Base-by-base conservation (phyloP, 495 filamentous ascomycete genomes). In the Tuber brumale region DNA sequence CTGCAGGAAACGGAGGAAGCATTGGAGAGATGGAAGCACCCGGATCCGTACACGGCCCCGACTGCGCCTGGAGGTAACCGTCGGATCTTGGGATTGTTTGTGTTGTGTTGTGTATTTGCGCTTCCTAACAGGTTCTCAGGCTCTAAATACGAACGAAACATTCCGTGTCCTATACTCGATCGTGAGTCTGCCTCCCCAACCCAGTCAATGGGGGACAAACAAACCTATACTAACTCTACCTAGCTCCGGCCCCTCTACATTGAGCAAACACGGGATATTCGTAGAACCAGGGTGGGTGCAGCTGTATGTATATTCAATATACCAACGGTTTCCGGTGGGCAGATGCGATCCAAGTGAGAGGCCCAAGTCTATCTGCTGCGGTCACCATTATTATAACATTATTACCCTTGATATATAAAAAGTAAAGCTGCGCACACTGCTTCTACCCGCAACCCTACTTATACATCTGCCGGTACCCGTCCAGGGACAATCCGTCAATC, bases 11-110 rank as follows among this genome's bases (percentile, higher is more conserved):
- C 96, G 44, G 95, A 98, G 84, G 90, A 91, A 74, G 82, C 97
- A 73, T 85, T 99, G 76, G 90, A 97, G 81, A 92, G 89, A 81
- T 99, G 94, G 94, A 97, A 97, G 84, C 96, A 99, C 83, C 95
- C 95, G 4, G 95, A 99, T 83, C 94, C 95, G 43, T 98, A 97
- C 83, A 85, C 87, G 74, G 88, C 90, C 71, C 95, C 95, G 12
- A 95, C 93, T 27, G 95, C 95, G 19, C 95, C 95, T 27, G 95
- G 95, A 88, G 95, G 95, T 96, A 88, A 80, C 89, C 83, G n/a
- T 73, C n/a, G 18, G 42, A 70, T 27, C 57, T 31, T 31, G n/a
- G 16, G 57, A 31, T 27, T 18, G n/a, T 31, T n/a, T 14, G 2
- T 0, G n/a, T 39, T 39, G 37, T 39, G 37, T 31, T 7, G n/a